Evolutionary conservation across 306 rosid species (phyloP).

Genomic region (Cyclanthera cordifolia): DNA sequence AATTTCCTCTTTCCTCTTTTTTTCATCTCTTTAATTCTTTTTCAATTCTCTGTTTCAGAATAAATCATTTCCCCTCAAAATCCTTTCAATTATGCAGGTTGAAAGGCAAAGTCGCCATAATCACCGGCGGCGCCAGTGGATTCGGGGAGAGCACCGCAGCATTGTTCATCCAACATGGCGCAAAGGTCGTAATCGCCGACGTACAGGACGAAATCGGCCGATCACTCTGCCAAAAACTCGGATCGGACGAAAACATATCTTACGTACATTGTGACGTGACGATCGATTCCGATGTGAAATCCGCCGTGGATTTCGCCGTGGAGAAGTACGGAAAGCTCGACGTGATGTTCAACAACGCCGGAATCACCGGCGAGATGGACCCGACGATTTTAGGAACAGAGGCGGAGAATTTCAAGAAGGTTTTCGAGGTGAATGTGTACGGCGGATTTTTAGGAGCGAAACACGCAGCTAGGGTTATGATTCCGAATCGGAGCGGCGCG

Average conservation of each 20-base stretch:
- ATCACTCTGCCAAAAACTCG: constrained; percentile 30
- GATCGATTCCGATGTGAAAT: constrained; percentile 31
- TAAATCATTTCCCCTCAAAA: not conserved
- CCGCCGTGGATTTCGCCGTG: constrained; percentile 33
- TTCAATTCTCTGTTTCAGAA: not conserved
- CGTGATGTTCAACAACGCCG: constrained; percentile 64
- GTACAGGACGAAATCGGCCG: constrained; percentile 52
- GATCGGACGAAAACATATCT: not conserved
- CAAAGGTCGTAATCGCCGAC: constrained; percentile 51
- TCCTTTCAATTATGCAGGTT: constrained; percentile 26
- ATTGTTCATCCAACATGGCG: constrained; percentile 45
- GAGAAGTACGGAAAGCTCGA: constrained; percentile 45
- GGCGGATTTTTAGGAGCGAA: constrained; percentile 63
- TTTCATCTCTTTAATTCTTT: not conserved
- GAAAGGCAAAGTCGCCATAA: constrained; percentile 56
- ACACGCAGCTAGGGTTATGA: constrained; percentile 52
- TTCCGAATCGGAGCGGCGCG: constrained; percentile 34
- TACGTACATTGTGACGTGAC: constrained; percentile 55
- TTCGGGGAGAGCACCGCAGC: constrained; percentile 54
- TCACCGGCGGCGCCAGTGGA: constrained; percentile 73
- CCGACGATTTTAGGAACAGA: constrained; percentile 12
- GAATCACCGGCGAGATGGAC: constrained; percentile 22
- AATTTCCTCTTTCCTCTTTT: not conserved
- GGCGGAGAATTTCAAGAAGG: constrained; percentile 32
- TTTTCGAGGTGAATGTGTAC: constrained; percentile 42